Percentiles rank a stretch among this genome's conserved stretches.
phyloP scores from a whole-genome alignment of 371 early-diverging fungal genomes.

The Mucor irregularis region DNA sequence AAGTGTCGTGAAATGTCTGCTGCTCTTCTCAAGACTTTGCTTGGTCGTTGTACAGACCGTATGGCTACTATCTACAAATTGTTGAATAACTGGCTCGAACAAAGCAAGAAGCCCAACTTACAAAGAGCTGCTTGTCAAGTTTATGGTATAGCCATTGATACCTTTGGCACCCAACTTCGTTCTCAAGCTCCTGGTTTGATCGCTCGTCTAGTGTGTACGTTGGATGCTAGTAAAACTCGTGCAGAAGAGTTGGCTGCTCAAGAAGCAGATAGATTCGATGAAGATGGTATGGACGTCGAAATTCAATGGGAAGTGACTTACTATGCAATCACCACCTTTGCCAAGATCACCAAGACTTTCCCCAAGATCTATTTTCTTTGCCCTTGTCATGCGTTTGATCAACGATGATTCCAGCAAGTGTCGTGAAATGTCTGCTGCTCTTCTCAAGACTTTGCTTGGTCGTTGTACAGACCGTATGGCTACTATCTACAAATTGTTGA shows the following conservation, averaged over 20 bases:
- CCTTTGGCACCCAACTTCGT: constrained; percentile 62
- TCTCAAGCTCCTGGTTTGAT: constrained; percentile 56
- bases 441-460: constrained; percentile 68
- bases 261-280: constrained; percentile 32
- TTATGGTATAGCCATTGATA: constrained; percentile 80
- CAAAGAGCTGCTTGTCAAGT: constrained; percentile 83
- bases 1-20: constrained; percentile 91
- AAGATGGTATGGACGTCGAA: constrained; percentile 56
- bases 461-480: constrained; percentile 56
- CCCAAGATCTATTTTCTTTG: constrained; percentile 76
- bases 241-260: constrained; percentile 42
- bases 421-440: constrained; percentile 80
- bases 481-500: constrained; percentile 61
- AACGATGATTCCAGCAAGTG: constrained; percentile 92
- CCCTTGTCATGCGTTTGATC: constrained; percentile 79
- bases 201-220: constrained; percentile 44
- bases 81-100: constrained; percentile 75
- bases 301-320: constrained; percentile 85
- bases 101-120: constrained; percentile 54
- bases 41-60: constrained; percentile 55
- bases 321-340: constrained; percentile 76
- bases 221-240: constrained; percentile 50
- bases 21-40: constrained; percentile 65
- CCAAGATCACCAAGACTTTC: constrained; percentile 62
- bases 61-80: constrained; percentile 59